These are phyloP conservation scores for Blastobotrys elegans DNA, from an alignment of 1,139 yeast genomes.

Conservation along the genomic window DNA sequence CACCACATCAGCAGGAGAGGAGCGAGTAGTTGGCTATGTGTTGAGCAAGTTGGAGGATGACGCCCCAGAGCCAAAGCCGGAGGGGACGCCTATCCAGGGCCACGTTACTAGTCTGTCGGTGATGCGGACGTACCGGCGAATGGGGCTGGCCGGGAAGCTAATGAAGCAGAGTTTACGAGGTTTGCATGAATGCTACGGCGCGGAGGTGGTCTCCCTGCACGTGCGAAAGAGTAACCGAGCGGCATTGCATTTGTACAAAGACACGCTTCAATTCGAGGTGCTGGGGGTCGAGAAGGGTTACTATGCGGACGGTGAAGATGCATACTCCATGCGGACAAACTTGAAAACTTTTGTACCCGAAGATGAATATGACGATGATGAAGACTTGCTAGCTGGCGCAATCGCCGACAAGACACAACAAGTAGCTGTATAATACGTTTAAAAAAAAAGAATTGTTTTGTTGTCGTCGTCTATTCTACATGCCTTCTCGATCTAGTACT, in stretches of 20 bases:
- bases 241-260: slow-evolving; percentile 86
- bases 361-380: slow-evolving; percentile 28
- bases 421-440: background rate
- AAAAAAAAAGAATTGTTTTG: background rate
- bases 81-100: slow-evolving; percentile 69
- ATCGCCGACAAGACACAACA: slow-evolving; percentile 13
- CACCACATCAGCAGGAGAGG: slow-evolving; percentile 45
- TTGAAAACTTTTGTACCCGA: slow-evolving; percentile 17
- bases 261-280: slow-evolving; percentile 75
- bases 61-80: slow-evolving; percentile 48
- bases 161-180: slow-evolving; percentile 87
- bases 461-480: background rate
- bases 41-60: slow-evolving; percentile 92
- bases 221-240: slow-evolving; percentile 93
- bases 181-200: slow-evolving; percentile 75
- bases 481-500: slow-evolving; percentile 24
- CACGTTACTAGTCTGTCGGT: slow-evolving; percentile 93
- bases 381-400: slow-evolving; percentile 27
- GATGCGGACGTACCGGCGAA: slow-evolving; percentile 89
- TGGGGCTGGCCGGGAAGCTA: slow-evolving; percentile 91
- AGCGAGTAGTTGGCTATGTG: slow-evolving; percentile 88
- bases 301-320: slow-evolving; percentile 97
- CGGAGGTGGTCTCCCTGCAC: slow-evolving; percentile 82
- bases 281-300: slow-evolving; percentile 77
- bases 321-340: slow-evolving; percentile 77